These are phyloP conservation scores for Nannochloris sp. DNA, from an alignment of 139 green algal genomes.

Conservation along the genomic window DNA sequence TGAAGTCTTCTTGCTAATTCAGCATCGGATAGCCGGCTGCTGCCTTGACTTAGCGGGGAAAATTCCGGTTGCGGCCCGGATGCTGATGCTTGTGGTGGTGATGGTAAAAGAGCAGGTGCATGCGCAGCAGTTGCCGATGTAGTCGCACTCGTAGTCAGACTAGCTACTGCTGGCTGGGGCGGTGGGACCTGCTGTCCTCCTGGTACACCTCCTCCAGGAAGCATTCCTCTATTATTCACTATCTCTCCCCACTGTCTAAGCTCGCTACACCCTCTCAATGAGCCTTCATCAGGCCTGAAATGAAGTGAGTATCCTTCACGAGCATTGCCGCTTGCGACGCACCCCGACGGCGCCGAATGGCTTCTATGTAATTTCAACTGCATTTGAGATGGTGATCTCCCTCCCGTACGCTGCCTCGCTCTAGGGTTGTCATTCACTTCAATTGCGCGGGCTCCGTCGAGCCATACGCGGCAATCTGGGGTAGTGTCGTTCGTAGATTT, in stretches of 20 bases:
- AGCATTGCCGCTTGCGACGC: not conserved
- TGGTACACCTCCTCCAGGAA: not conserved
- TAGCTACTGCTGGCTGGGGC: not conserved
- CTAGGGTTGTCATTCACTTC: not conserved
- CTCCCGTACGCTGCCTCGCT: no score
- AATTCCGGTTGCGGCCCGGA: no score
- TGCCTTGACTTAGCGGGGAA: no score
- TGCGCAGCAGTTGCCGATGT: not conserved
- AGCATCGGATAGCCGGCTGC: not conserved
- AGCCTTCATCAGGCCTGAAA: not conserved
- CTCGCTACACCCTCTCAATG: not conserved
- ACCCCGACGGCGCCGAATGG: not conserved
- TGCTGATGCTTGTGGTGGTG: no score
- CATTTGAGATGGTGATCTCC: no score
- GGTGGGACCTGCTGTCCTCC: no score
- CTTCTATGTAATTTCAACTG: not conserved
- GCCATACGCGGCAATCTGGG: conserved; percentile 16
- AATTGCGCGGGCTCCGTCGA: conserved; percentile 21
- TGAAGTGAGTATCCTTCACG: not conserved
- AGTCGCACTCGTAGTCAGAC: not conserved
- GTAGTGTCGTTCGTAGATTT: not conserved
- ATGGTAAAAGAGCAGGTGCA: not conserved
- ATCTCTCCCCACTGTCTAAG: not conserved
- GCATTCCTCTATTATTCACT: not conserved
- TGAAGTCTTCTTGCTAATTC: not conserved